Base-by-base conservation (phyloP, 257 asterid genomes). In the Verbena officinalis region DNA sequence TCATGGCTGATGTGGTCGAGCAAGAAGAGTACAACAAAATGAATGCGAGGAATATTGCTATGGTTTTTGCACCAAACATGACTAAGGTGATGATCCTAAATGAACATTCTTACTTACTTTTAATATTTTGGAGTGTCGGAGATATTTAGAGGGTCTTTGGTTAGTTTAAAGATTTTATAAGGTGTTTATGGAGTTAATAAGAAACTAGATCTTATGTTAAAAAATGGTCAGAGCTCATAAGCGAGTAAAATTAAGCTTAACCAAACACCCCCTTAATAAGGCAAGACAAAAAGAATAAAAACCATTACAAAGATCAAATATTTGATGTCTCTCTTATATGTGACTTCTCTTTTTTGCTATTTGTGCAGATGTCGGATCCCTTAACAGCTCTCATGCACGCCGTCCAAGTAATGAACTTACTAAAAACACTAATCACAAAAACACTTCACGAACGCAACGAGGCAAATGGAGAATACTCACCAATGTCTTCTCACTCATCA, bases 381-480 rank as follows among this genome's bases (percentile, higher is more conserved):
- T 72, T 94, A 72, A 90, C 98, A 7, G 98, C 99, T 54, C 89
- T 94, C 12, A 94, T 94, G 97, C 99, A 94, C 3, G 98, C 99
- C 0, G 98, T 90, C 23, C 99, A 94, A 88, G 98, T 94, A 57
- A 90, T 94, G 99, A 94, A 94, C 84, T 76, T 94, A 73, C 72
- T 94, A 65, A 94, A 94, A 78, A 84, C 91, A 40, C 85, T 94
- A 61, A 94, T 94, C 74, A 78, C 73, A 62, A 90, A 74, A 65
- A 83, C 93, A 6, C 67, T 88, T 31, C 78, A 93, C 30, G 97
- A 88, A 68, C 94, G 97, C 0, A 90, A 83, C 31, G 93, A 86
- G 49, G 79, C 81, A 0, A 76, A 59, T 1, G 93, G 79, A 14
- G 89, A 76, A 5, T 83, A 77, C 79, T 87, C 94, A 0, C 91